A percentile compares a stretch with the other conserved stretches of the same genome.
These are phyloP conservation scores for Candida mattraensis DNA, from an alignment of 805 yeast genomes.

Conservation along the genomic window DNA sequence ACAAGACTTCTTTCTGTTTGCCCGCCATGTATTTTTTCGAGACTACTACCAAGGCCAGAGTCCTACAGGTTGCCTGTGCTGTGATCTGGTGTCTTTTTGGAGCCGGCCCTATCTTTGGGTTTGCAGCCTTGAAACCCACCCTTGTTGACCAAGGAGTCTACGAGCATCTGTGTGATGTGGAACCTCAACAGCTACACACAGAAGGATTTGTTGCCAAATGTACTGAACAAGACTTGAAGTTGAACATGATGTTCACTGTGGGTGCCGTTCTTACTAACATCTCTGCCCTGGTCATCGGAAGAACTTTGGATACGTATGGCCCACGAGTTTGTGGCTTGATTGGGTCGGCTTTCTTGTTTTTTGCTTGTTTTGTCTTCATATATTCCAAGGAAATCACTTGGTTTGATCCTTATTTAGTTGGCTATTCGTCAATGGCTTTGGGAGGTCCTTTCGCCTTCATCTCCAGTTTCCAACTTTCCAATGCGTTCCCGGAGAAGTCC, in stretches of 20 bases:
- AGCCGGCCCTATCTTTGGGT: slow-evolving; percentile 60
- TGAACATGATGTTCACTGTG: slow-evolving; percentile 58
- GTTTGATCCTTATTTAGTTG: slow-evolving; percentile 53
- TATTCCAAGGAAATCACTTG: slow-evolving; percentile 31
- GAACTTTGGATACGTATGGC: slow-evolving; percentile 48
- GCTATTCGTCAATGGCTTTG: slow-evolving; percentile 52
- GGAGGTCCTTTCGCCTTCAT: slow-evolving; percentile 61
- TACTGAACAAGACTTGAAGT: slow-evolving; percentile 51
- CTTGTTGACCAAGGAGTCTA: slow-evolving; percentile 49
- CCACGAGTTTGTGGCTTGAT: slow-evolving; percentile 54
- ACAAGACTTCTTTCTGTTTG: not conserved
- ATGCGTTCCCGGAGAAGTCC: slow-evolving; percentile 53
- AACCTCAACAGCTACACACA: slow-evolving; percentile 15
- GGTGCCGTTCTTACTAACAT: slow-evolving; percentile 58
- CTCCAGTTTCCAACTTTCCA: slow-evolving; percentile 56
- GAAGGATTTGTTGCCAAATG: slow-evolving; percentile 42
- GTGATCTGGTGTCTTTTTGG: slow-evolving; percentile 54
- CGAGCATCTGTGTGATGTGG: slow-evolving; percentile 38
- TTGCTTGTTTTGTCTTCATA: slow-evolving; percentile 48
- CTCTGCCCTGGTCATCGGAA: slow-evolving; percentile 52
- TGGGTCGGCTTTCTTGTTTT: slow-evolving; percentile 46
- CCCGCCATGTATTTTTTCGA: slow-evolving; percentile 35
- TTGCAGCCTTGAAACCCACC: slow-evolving; percentile 58
- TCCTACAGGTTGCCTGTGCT: slow-evolving; percentile 48
- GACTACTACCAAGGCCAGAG: slow-evolving; percentile 29